Evolutionary conservation across 225 moss, liverwort and hornwort species (phyloP).

Genomic region (Antitrichia curtipendula): DNA sequence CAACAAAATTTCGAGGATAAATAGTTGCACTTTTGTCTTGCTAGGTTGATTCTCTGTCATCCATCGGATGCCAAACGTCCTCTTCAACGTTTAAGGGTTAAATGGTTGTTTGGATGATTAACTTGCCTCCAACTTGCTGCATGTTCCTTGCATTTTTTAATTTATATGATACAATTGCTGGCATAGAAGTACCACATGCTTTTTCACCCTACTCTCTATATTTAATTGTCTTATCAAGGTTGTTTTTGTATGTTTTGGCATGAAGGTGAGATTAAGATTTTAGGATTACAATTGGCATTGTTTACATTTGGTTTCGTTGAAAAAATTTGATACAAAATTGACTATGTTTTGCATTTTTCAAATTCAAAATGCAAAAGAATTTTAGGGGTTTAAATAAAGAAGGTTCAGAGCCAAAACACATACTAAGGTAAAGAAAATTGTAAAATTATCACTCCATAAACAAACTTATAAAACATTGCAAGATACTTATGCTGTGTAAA

Average conservation of each 20-base stretch:
- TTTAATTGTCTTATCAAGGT: background rate
- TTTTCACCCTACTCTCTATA: background rate
- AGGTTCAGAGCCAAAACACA: background rate
- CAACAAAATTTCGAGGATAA: no score
- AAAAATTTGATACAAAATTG: background rate
- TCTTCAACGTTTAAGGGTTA: no score
- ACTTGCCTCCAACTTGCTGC: background rate
- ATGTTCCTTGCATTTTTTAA: slow-evolving; percentile 47
- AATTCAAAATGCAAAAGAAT: background rate
- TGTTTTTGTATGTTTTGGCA: background rate
- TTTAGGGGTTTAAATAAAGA: background rate
- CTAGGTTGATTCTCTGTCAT: no score
- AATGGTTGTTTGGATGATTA: background rate
- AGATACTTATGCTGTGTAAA: background rate
- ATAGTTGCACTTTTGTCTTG: no score
- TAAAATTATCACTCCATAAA: background rate
- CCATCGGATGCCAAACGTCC: no score
- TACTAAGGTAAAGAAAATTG: no score
- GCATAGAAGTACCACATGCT: slow-evolving; percentile 44
- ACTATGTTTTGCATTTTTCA: rapidly evolving
- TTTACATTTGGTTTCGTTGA: background rate
- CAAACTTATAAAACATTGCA: background rate
- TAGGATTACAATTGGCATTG: background rate
- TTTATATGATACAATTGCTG: slow-evolving; percentile 33
- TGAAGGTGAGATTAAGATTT: background rate